Evolutionary conservation across 2,329 filamentous ascomycete genomes (phyloP).

Genomic region (Clathrospora elynae): DNA sequence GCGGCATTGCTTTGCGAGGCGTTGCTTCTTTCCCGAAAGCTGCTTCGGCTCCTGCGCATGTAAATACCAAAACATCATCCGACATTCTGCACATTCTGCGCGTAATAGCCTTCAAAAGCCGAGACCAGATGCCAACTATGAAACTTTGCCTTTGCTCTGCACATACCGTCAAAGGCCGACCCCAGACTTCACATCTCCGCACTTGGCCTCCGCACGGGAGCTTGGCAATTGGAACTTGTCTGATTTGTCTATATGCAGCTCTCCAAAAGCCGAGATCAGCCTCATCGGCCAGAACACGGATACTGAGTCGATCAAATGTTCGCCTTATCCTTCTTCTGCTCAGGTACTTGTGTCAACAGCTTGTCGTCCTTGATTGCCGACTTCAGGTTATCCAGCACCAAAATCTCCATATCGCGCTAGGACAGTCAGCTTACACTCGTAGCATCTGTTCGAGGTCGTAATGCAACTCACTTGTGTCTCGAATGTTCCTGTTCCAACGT

Average conservation of each 20-base stretch:
- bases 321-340: conserved; percentile 57
- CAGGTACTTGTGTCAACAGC: conserved; percentile 64
- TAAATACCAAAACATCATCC: conserved; percentile 1
- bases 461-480: conserved; percentile 58
- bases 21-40: too few species aligned
- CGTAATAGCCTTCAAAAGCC: conserved; percentile 9
- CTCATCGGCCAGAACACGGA: background rate
- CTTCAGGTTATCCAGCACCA: conserved; percentile 64
- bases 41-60: too few species aligned
- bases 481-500: conserved; percentile 64
- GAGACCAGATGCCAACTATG: conserved; percentile 1
- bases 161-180: conserved; percentile 26
- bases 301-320: conserved; percentile 27
- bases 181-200: conserved; percentile 20
- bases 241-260: conserved; percentile 13
- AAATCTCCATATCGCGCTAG: conserved; percentile 62
- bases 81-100: background rate
- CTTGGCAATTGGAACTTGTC: conserved; percentile 1
- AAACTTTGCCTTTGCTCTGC: conserved; percentile 2
- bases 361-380: conserved; percentile 61
- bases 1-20: too few species aligned
- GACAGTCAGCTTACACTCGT: conserved; percentile 11
- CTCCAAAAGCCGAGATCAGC: conserved; percentile 5
- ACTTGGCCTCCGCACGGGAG: conserved; percentile 2
- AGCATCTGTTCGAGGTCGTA: background rate